Evolutionary conservation across 129 eudicot genomes (phyloP), one percentile per base, ranked within the genome.

Genomic region (carrot (Daucus carota)): DNA sequence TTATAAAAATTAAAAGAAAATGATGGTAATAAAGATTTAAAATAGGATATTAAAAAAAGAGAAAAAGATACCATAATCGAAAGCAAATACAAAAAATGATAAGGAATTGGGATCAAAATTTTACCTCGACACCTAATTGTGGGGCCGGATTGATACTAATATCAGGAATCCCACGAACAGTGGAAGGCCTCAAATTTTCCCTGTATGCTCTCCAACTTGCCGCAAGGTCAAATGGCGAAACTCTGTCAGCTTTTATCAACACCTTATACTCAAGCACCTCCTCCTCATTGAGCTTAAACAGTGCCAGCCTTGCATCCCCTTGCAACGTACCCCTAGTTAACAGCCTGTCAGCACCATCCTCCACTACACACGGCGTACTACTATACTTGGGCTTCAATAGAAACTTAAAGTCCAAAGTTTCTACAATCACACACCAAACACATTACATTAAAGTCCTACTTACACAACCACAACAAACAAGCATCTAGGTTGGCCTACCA

Each of bases 171-270:
- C 97, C 97, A 63, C 99, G 96, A 82, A 92, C 99, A 70, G 96
- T 87, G 17, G 99, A 95, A 66, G 94, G 99, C 86, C 85, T 88
- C 40, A 88, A 86, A 75, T 95, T 89, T 87, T 89, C 87, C 76
- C 75, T 93, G 78, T 89, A 91, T 12, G 96, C 96, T 80, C 99
- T 82, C 97, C 97, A 95, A 86, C 99, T 94, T 12, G 97, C 97
- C 29, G 99, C 99, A 77, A 95, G 97, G 82, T 91, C 99, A 84
- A 95, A 94, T 2, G 99, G 99, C 7, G 99, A 95, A 75, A 91
- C 96, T 78, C 92, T 83, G 52, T 89, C 94, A 0, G 92, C 96
- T 29, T 86, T 83, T 33, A 95, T 86, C 73, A 87, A 81, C 42
- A 95, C 97, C 70, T 82, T 79, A 59, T 88, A 88, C 79, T 95